phyloP scores from a whole-genome alignment of 306 rosid species.

The Acacia confusa region DNA sequence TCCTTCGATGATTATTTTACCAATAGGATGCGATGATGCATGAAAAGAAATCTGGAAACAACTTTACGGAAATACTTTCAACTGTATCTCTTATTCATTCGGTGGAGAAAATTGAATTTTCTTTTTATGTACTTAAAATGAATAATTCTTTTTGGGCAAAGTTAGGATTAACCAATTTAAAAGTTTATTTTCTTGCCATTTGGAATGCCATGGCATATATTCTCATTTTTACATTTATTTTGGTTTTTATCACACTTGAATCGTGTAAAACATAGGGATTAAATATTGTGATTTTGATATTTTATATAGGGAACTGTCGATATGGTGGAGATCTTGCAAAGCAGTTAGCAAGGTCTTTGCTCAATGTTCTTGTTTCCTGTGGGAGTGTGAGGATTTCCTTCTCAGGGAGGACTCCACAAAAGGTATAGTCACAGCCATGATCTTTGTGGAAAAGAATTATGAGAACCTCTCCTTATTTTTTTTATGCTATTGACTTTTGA shows the following conservation, averaged over 20 bases:
- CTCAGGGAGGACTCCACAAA: conserved; percentile 81
- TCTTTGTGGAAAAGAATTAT: not conserved
- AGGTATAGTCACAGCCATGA: conserved; percentile 44
- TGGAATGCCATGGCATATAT: not conserved
- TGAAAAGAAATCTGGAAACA: not conserved
- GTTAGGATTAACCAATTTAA: not conserved
- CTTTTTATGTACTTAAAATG: not conserved
- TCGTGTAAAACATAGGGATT: not conserved
- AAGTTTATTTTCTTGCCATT: not conserved
- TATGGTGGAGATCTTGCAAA: conserved; percentile 86
- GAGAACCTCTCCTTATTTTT: not conserved
- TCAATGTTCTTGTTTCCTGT: conserved; percentile 69
- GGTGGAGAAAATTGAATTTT: not conserved
- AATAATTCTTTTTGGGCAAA: not conserved
- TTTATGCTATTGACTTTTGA: conserved; percentile 22
- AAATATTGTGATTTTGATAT: not conserved
- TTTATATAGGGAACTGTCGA: conserved; percentile 69
- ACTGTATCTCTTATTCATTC: not conserved
- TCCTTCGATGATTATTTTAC: not conserved
- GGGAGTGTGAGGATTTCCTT: conserved; percentile 93
- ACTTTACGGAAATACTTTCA: not conserved
- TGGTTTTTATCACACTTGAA: not conserved
- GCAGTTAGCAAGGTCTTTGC: conserved; percentile 67
- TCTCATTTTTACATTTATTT: not conserved
- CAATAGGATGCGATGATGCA: not conserved